Conservation (phyloP, 2,329 filamentous ascomycete genomes). For the Paraphaeosphaeria sporulosa region DNA sequence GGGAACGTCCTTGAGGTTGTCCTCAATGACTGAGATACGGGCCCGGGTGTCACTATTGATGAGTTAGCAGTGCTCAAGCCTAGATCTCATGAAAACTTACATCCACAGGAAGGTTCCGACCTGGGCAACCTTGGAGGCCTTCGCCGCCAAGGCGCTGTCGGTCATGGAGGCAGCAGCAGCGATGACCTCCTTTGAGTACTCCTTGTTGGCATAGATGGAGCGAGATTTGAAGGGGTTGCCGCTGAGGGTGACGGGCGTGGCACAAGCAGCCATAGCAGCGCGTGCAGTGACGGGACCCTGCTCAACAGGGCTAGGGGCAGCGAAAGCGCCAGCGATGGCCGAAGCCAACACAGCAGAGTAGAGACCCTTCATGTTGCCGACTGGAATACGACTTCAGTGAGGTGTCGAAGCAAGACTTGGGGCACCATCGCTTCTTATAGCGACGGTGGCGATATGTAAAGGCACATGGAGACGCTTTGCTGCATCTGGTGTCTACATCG, state of each 20-base stretch:
- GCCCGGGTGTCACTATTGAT: constrained; percentile 56
- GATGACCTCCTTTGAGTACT: constrained; percentile 62
- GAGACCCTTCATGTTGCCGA: constrained; percentile 46
- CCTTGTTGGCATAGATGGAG: constrained; percentile 61
- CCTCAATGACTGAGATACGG: constrained; percentile 57
- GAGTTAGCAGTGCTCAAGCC: background rate
- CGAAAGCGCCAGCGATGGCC: constrained; percentile 45
- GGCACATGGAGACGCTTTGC: constrained; percentile 14
- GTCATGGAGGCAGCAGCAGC: constrained; percentile 66
- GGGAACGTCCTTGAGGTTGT: constrained; percentile 59
- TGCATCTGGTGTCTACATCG: constrained; percentile 24
- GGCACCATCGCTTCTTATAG: constrained; percentile 41
- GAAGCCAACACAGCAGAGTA: constrained; percentile 44
- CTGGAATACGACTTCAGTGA: constrained; percentile 24
- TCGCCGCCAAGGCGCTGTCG: constrained; percentile 59
- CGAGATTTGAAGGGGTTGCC: constrained; percentile 62
- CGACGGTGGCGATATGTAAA: constrained; percentile 15
- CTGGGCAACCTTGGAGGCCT: constrained; percentile 56
- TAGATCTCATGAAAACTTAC: constrained; percentile 44
- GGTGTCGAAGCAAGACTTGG: constrained; percentile 28
- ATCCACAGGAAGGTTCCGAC: constrained; percentile 64
- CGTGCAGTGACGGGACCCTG: constrained; percentile 45
- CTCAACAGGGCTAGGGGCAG: constrained; percentile 41
- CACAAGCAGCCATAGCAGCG: constrained; percentile 38
- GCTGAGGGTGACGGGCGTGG: constrained; percentile 48